Evolutionary conservation across 345 rosid genomes (phyloP).

Genomic region (Hevea brasiliensis): DNA sequence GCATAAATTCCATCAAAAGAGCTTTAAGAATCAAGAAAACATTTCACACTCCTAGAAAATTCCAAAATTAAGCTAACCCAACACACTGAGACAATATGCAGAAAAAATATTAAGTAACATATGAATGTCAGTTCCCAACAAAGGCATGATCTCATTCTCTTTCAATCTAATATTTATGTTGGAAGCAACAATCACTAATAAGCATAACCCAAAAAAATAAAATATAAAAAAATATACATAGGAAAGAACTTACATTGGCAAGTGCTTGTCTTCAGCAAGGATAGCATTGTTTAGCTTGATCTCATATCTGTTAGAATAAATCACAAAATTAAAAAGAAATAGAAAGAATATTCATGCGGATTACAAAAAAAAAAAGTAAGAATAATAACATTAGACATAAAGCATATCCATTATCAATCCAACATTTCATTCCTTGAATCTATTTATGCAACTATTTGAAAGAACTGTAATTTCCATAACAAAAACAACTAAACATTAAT

Average conservation of each 20-base stretch:
- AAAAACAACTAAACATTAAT: neutral
- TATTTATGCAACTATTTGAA: neutral
- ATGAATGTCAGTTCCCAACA: too few relatives aligned
- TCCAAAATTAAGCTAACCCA: neutral
- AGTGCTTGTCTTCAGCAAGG: constrained; percentile 90
- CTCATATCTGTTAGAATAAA: constrained; percentile 56
- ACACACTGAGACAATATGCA: neutral
- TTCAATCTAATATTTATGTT: neutral
- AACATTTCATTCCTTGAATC: neutral
- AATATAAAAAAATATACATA: too few relatives aligned
- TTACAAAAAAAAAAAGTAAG: neutral
- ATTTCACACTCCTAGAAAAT: neutral
- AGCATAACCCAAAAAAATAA: neutral
- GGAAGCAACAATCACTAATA: neutral
- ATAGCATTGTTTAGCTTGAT: constrained; percentile 87
- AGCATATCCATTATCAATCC: neutral
- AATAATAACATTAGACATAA: neutral
- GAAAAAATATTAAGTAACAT: too few relatives aligned
- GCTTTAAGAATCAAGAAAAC: neutral
- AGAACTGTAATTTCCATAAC: neutral
- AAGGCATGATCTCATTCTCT: neutral
- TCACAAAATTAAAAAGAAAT: neutral
- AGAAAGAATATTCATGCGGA: neutral
- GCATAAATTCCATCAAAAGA: constrained; percentile 10
- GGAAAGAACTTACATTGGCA: constrained; percentile 67